Evolutionary conservation across 495 filamentous ascomycete species (phyloP).

Genomic region (Aspergillus cavernicola): DNA sequence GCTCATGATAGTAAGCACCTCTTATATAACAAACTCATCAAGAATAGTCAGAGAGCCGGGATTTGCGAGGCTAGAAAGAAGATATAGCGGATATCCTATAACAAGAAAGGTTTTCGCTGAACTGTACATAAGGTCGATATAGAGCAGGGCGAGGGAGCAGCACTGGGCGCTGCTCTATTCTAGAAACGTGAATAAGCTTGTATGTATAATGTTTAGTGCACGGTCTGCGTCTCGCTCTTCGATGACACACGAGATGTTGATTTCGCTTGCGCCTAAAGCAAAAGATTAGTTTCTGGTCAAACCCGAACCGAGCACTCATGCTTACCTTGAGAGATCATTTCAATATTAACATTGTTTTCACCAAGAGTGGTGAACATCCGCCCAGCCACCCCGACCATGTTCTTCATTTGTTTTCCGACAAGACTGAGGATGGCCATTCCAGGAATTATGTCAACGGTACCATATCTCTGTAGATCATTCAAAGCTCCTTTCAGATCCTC

Average conservation of each 20-base stretch:
- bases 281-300: constrained; percentile 18
- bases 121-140: constrained; percentile 1
- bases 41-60: constrained; percentile 3
- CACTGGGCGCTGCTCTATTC: constrained; percentile 28
- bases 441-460: constrained; percentile 77
- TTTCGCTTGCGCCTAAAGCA: constrained; percentile 81
- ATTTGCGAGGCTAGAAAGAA: constrained; percentile 1
- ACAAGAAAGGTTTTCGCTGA: constrained; percentile 9
- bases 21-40: constrained; percentile 18
- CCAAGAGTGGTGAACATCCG: constrained; percentile 87
- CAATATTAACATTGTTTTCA: constrained; percentile 84
- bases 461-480: constrained; percentile 68
- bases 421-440: constrained; percentile 90
- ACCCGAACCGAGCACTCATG: constrained; percentile 14
- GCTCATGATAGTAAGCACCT: constrained; percentile 8
- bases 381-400: constrained; percentile 86
- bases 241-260: constrained; percentile 97
- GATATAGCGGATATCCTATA: constrained; percentile 14
- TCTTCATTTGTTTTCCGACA: constrained; percentile 92
- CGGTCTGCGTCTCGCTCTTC: constrained; percentile 84
- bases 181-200: constrained; percentile 73
- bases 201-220: constrained; percentile 92
- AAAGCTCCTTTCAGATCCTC: constrained; percentile 62
- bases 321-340: constrained; percentile 96
- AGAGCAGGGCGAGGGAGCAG: background rate